phyloP scores from a whole-genome alignment of 2,329 filamentous ascomycete species.

The Huntiella omanensis region DNA sequence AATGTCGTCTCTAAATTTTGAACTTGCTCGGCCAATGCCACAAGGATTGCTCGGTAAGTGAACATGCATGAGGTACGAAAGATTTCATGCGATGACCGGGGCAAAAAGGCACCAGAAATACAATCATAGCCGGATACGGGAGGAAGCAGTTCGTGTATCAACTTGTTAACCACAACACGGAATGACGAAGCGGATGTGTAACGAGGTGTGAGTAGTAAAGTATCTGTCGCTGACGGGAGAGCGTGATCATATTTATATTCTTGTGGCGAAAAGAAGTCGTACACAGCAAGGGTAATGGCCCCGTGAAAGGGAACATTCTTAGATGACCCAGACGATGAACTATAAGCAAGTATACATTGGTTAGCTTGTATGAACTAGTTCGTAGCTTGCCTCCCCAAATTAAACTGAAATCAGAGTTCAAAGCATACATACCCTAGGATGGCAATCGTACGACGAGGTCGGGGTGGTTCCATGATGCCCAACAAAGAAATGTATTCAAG shows the following conservation, averaged over 20 bases:
- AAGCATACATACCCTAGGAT: too few species aligned
- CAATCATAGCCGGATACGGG: constrained; percentile 4
- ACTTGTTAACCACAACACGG: constrained; percentile 6
- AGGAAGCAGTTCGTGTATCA: background rate
- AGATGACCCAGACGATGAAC: constrained; percentile 2
- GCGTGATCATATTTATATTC: background rate
- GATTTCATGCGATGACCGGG: constrained; percentile 1
- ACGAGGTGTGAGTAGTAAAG: background rate
- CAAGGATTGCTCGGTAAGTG: constrained; percentile 2
- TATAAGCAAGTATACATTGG: background rate
- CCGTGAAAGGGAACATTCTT: background rate
- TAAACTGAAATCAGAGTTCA: too few species aligned
- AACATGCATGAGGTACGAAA: constrained; percentile 1
- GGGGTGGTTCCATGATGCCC: too few species aligned
- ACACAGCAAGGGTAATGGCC: background rate
- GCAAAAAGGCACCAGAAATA: background rate
- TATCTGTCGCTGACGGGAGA: background rate
- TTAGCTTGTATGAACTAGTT: too few species aligned
- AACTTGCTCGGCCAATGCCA: constrained; percentile 1
- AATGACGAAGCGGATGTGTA: constrained; percentile 5
- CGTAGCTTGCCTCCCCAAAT: too few species aligned
- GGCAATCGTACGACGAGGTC: too few species aligned
- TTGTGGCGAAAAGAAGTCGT: background rate
- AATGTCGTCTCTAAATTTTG: constrained; percentile 2
- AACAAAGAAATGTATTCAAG: too few species aligned